Conservation (phyloP, 2,329 filamentous ascomycete species). For the Xylaria sp. region DNA sequence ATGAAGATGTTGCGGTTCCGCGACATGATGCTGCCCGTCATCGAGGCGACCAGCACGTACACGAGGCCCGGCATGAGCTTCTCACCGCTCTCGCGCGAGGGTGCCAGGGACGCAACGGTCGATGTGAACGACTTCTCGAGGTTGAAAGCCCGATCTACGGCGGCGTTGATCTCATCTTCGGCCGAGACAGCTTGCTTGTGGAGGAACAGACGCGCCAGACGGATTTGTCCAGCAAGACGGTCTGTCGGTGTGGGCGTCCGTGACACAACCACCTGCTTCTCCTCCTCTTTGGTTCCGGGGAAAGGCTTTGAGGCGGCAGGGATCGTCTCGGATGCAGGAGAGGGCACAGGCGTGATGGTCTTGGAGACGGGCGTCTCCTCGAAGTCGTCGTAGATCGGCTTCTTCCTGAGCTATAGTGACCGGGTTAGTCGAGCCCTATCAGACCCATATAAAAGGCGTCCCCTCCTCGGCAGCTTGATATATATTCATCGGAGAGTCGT, state of each 20-base stretch:
- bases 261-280: constrained; percentile 21
- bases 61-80: constrained; percentile 81
- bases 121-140: constrained; percentile 86
- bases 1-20: constrained; percentile 83
- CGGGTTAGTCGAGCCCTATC: constrained; percentile 5
- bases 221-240: constrained; percentile 77
- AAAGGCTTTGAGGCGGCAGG: constrained; percentile 26
- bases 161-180: constrained; percentile 77
- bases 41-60: constrained; percentile 88
- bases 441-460: constrained; percentile 2
- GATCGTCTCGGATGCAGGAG: constrained; percentile 33
- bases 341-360: constrained; percentile 25
- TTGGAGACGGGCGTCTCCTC: constrained; percentile 39
- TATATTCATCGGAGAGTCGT: background rate
- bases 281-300: constrained; percentile 29
- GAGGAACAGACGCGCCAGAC: constrained; percentile 71
- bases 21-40: constrained; percentile 89
- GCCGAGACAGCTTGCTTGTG: constrained; percentile 67
- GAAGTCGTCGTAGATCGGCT: constrained; percentile 77
- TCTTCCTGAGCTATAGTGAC: constrained; percentile 40
- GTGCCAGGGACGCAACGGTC: constrained; percentile 84
- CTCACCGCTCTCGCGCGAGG: constrained; percentile 79
- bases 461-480: background rate
- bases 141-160: constrained; percentile 73
- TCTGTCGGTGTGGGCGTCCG: constrained; percentile 75